Percentiles rank a stretch among this genome's conserved stretches.
Conservation (phyloP, 768 basidiomycete genomes). For the Nevesoporus exiguus region DNA sequence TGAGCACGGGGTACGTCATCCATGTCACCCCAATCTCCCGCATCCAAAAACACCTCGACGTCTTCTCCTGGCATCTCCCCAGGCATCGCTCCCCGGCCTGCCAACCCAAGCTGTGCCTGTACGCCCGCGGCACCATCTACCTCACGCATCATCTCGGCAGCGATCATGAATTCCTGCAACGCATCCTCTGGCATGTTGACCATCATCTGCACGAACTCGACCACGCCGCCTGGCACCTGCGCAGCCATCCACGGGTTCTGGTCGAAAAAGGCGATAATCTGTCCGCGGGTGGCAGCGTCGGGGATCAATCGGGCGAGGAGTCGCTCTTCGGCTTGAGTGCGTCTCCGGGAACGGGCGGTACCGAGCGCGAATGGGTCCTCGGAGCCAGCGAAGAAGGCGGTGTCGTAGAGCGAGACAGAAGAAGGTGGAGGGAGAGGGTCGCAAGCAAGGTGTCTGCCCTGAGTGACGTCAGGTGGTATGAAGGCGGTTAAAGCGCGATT, state of each 20-base stretch:
- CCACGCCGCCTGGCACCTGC: conserved; percentile 62
- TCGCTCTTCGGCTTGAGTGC: conserved; percentile 48
- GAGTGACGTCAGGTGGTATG: conserved; percentile 56
- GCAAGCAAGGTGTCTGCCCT: conserved; percentile 61
- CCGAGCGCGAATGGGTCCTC: conserved; percentile 45
- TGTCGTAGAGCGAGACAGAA: conserved; percentile 59
- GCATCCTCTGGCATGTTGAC: conserved; percentile 54
- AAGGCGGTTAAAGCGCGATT: conserved; percentile 60
- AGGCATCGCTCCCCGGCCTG: conserved; percentile 33
- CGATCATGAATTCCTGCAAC: conserved; percentile 58
- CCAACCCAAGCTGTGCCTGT: conserved; percentile 23
- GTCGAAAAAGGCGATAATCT: conserved; percentile 60
- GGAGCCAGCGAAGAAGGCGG: conserved; percentile 66
- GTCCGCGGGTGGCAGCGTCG: conserved; percentile 52
- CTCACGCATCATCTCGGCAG: conserved; percentile 38
- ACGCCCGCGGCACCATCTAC: conserved; percentile 28
- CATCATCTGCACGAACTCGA: conserved; percentile 57
- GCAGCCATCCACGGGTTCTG: conserved; percentile 52
- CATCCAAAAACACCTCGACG: conserved; percentile 21
- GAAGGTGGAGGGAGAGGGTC: conserved; percentile 83
- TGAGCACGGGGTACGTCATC: conserved; percentile 17
- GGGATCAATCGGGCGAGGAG: conserved; percentile 54
- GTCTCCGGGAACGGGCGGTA: conserved; percentile 32
- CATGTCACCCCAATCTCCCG: conserved; percentile 26
- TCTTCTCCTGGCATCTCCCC: conserved; percentile 46